These are phyloP conservation scores for Bipolaris cookei DNA, from an alignment of 2,329 filamentous ascomycete genomes.

Conservation along the genomic window DNA sequence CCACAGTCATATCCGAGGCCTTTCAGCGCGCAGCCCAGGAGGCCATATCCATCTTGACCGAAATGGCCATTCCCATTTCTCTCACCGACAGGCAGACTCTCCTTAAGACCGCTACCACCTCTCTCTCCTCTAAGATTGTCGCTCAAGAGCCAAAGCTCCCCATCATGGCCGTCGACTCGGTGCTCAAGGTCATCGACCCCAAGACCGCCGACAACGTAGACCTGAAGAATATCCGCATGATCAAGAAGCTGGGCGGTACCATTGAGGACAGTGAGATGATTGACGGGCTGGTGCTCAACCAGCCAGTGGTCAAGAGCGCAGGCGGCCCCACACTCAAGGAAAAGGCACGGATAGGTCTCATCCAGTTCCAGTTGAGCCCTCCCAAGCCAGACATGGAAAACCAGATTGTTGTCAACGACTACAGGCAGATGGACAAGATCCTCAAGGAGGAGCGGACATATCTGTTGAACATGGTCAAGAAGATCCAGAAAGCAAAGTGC, in stretches of 20 bases:
- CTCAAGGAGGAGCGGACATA: constrained; percentile 99
- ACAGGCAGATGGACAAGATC: constrained; percentile 99
- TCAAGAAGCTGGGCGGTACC: constrained; percentile 97
- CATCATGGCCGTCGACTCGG: constrained; percentile 97
- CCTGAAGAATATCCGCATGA: constrained; percentile 91
- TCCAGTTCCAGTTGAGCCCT: constrained; percentile 98
- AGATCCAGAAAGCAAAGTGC: constrained; percentile 99
- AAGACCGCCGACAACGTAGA: constrained; percentile 97
- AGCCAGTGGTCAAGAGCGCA: constrained; percentile 90
- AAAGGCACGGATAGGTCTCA: constrained; percentile 95
- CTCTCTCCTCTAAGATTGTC: constrained; percentile 97
- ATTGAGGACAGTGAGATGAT: constrained; percentile 99
- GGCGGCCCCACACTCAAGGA: constrained; percentile 92
- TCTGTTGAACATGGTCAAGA: constrained; percentile 98
- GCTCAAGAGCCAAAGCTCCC: constrained; percentile 95
- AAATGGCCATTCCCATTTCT: constrained; percentile 93
- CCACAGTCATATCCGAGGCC: constrained; percentile 94
- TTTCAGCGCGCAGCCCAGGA: constrained; percentile 94
- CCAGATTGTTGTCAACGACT: constrained; percentile 98
- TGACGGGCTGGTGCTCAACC: constrained; percentile 89
- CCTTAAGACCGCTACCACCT: constrained; percentile 95
- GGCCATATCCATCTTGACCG: constrained; percentile 86
- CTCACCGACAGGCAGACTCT: constrained; percentile 87
- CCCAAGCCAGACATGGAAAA: constrained; percentile 99
- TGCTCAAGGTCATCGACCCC: constrained; percentile 92